These are phyloP conservation scores for Vanderwaltozyma tropicalis DNA, from an alignment of 805 yeast genomes.

Conservation along the genomic window DNA sequence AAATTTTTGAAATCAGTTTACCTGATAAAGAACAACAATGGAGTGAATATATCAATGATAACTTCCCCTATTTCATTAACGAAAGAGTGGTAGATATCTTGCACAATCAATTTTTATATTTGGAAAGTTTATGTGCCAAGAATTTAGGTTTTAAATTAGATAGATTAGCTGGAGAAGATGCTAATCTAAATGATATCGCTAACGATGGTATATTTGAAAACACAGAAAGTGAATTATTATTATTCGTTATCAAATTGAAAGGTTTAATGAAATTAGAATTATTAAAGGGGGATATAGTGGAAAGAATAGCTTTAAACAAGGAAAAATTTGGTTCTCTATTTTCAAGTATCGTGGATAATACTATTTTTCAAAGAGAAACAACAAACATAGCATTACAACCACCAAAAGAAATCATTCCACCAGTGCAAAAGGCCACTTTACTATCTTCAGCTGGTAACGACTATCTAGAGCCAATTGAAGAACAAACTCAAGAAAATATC, in stretches of 20 bases:
- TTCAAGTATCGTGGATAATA: conserved; percentile 16
- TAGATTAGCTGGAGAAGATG: conserved; percentile 21
- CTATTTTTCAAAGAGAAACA: conserved; percentile 9
- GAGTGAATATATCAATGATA: conserved; percentile 10
- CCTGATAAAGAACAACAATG: conserved; percentile 18
- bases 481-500: conserved; percentile 1
- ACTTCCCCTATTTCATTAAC: conserved; percentile 9
- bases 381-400: conserved; percentile 1
- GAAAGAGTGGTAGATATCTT: conserved; percentile 6
- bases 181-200: conserved; percentile 12
- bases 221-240: conserved; percentile 16
- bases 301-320: conserved; percentile 19
- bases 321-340: conserved; percentile 19
- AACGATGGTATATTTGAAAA: conserved; percentile 5
- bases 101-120: conserved; percentile 15
- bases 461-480: conserved; percentile 3
- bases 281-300: conserved; percentile 6
- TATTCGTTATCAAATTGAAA: conserved; percentile 23
- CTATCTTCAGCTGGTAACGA: conserved; percentile 1
- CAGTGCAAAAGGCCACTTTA: neutral
- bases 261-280: conserved; percentile 18
- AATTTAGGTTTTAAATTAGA: conserved; percentile 12
- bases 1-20: conserved; percentile 21
- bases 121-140: conserved; percentile 21
- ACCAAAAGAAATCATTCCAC: neutral